These are phyloP conservation scores for Phlebopus sp. DNA, from an alignment of 1,284 basidiomycete species.

Conservation along the genomic window DNA sequence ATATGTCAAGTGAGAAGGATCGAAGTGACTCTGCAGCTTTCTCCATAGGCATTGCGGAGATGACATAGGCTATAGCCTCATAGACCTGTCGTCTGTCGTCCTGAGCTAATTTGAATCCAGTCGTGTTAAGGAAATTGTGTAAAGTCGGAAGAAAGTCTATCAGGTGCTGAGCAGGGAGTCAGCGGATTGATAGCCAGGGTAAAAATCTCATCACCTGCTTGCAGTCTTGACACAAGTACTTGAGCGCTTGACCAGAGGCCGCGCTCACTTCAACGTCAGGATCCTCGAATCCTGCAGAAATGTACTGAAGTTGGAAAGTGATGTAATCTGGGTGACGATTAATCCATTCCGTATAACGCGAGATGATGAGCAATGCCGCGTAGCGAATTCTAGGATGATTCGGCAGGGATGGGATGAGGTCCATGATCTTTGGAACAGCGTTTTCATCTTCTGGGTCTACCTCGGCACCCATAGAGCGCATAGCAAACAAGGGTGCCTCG, in stretches of 20 bases:
- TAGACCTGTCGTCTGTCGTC: constrained; percentile 91
- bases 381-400: constrained; percentile 92
- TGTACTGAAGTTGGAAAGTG: constrained; percentile 83
- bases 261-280: constrained; percentile 81
- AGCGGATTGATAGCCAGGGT: neutral
- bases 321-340: constrained; percentile 89
- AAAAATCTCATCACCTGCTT: constrained; percentile 53
- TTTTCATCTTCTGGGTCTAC: constrained; percentile 82
- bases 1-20: constrained; percentile 78
- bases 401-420: constrained; percentile 88
- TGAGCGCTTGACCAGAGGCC: constrained; percentile 94
- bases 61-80: constrained; percentile 94
- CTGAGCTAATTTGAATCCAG: constrained; percentile 76
- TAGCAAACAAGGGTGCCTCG: constrained; percentile 96
- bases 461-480: constrained; percentile 98
- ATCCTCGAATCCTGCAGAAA: constrained; percentile 89
- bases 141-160: constrained; percentile 90
- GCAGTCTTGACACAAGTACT: constrained; percentile 97
- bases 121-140: constrained; percentile 81
- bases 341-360: constrained; percentile 97
- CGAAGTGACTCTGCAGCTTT: constrained; percentile 81
- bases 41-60: constrained; percentile 87
- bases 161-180: constrained; percentile 60
- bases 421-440: constrained; percentile 93
- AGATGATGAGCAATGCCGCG: constrained; percentile 92